Evolutionary conservation across 2,329 filamentous ascomycete genomes (phyloP), one percentile per base, ranked within the genome.

Genomic region (Phialophora expanda): DNA sequence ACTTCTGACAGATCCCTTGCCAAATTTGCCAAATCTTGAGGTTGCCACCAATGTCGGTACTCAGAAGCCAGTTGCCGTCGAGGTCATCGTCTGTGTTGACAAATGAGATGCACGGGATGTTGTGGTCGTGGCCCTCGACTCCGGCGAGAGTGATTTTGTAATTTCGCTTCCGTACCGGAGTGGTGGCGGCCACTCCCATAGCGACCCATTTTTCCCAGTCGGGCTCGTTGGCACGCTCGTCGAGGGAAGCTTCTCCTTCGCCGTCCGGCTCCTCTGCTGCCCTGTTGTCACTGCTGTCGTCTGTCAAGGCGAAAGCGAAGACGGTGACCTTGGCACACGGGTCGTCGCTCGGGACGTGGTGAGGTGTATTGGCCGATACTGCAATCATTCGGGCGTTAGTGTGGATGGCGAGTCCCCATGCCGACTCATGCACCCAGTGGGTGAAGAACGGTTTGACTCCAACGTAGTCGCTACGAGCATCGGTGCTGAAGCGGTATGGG

Each of bases 321-420:
- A 74, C 69, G 20, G 71, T 73, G 26, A 73, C 62, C 53, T 68
- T 70, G 24, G 69, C 68, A 50, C 66, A 68, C 26, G 62, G 61
- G 62, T 72, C 70, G 20, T 67, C 70, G 50, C 26, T 63, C n/a
- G 59, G 32, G 32, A 65, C 54, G 38, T 67, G 59, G 41, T 68
- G 57, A 14, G 66, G 64, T 0, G 84, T 85, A 75, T 99, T 99
- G 0, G 91, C 88, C 72, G 90, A 91, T 46, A 96, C 89, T 0
- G 94, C 95, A 68, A 99, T 90, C 67, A 97, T 81, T 0, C 93
- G 87, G n/a, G 91, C 92, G 68, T 88, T 81, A 67, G 87, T 84
- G 76, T 98, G 94, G 11, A 97, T 84, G 7, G 92, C 90, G 56
- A 97, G 78, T 0, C 94, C 95, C 95, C 95, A 99, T 2, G 93